Evolutionary conservation across 192 early-diverging fungal genomes (phyloP), one percentile per base, ranked within the genome.

Genomic region (Backusella macrospora): DNA sequence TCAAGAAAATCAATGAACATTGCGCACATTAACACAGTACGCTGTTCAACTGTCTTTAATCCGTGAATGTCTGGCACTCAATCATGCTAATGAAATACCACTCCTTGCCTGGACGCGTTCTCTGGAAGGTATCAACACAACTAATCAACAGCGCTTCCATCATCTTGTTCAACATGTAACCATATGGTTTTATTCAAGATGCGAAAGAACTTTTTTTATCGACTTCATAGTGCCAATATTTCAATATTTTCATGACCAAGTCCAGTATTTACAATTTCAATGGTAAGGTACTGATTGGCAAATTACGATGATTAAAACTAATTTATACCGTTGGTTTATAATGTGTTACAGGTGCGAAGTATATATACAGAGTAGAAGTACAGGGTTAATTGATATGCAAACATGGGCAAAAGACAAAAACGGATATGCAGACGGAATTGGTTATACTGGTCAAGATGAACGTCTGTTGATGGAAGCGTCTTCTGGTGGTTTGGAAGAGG

Each of bases 381-480:
- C 38, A 38, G 62, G 62, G 38, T 64, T 64, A 64, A 40, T 64
- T 64, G 37, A 64, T 64, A 64, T 64, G 62, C 62, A 64, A 64
- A 64, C 62, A 64, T 64, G 62, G 62, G 37, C 62, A 64, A 64
- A 64, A 64, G 62, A 64, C 37, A 64, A 64, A 64, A 64, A 64
- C 29, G 8, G 62, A 64, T 38, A 26, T 12, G 37, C 62, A 38
- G 66, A 68, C 29, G 66, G 66, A 29, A 47, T 68, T 47, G 66
- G 66, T 46, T 68, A 68, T 68, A 68, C 62, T 45, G 66, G 43
- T 21, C 44, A 46, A 68, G 66, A 68, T 1, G 44, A 68, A 68
- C 40, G 43, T 68, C 45, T 68, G 66, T 29, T 68, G 12, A 68
- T 68, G 42, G 65, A 68, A 23, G n/a, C 23, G n/a, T 68, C 65